Percentiles rank a stretch among this genome's conserved stretches.
These are phyloP conservation scores for Pelargonium nanum DNA, from an alignment of 345 rosid species.

Conservation along the genomic window DNA sequence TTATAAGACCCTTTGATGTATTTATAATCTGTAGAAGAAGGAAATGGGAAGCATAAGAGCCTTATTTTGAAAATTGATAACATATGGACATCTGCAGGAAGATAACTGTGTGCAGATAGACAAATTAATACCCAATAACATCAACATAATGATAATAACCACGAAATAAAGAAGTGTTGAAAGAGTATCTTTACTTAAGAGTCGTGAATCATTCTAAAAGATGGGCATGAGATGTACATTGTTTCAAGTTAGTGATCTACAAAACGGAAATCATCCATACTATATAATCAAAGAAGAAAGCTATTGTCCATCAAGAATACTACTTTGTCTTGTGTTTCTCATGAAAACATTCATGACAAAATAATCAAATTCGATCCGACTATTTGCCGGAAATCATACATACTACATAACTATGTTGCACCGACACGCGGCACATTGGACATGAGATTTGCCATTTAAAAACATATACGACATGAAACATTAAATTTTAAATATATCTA, in stretches of 20 bases:
- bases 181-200: neutral
- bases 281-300: neutral
- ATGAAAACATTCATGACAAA: neutral
- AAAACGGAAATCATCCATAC: neutral
- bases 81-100: neutral
- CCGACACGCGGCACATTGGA: no score
- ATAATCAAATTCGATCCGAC: no score
- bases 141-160: neutral
- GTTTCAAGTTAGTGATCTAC: neutral
- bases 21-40: slow-evolving; percentile 43
- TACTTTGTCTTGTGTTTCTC: neutral
- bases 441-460: no score
- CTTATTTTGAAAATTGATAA: neutral
- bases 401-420: no score
- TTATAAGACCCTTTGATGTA: slow-evolving; percentile 64
- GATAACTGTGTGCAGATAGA: neutral
- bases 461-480: no score
- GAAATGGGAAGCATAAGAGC: slow-evolving; percentile 1
- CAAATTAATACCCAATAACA: neutral
- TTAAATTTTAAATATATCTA: no score
- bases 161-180: neutral
- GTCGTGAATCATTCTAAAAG: neutral
- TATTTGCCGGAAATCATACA: no score
- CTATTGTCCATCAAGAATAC: neutral
- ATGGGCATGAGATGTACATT: neutral